A percentile compares a stretch with the other conserved stretches of the same genome.
Evolutionary conservation across 441 rosid species (phyloP).

Genomic region (Populus hybrid): DNA sequence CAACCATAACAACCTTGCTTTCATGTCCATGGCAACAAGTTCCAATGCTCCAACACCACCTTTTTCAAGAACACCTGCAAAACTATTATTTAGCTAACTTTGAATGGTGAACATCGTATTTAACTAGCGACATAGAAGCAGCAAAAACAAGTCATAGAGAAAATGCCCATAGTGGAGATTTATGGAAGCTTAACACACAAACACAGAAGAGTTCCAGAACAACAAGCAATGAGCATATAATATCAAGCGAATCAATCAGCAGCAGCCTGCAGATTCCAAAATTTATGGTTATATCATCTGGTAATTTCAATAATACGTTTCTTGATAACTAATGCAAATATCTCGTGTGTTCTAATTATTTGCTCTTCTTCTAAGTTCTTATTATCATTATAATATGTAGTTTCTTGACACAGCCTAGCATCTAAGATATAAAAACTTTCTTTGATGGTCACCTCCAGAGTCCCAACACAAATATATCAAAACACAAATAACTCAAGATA

Average conservation of each 20-base stretch:
- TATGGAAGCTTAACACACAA: neutral
- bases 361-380: neutral
- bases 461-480: neutral
- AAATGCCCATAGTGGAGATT: neutral
- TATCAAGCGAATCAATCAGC: neutral
- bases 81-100: constrained; percentile 16
- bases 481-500: neutral
- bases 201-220: neutral
- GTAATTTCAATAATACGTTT: neutral
- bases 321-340: neutral
- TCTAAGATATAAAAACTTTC: neutral
- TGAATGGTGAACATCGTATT: neutral
- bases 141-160: neutral
- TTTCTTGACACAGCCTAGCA: neutral
- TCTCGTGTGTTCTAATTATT: neutral
- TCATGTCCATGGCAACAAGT: constrained; percentile 99
- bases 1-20: constrained; percentile 72
- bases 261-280: neutral
- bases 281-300: neutral
- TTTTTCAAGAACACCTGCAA: constrained; percentile 91
- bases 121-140: constrained; percentile 2
- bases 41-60: constrained; percentile 99
- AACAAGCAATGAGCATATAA: neutral
- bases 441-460: neutral
- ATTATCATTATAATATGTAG: neutral